Conservation (phyloP, 2,329 filamentous ascomycete species). For the Epichloe gansuensis region DNA sequence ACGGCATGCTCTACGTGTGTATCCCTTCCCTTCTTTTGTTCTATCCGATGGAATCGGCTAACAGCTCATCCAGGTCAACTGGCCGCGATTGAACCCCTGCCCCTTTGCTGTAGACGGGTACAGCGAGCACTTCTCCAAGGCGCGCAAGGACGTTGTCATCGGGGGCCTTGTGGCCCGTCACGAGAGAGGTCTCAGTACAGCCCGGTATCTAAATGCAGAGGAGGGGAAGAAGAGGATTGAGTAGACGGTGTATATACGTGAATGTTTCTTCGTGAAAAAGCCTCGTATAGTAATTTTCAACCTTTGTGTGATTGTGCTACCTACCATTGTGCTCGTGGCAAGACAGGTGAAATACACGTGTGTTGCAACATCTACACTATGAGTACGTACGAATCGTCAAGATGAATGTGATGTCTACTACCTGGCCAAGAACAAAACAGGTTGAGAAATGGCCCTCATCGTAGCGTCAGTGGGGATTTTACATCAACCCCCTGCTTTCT, state of each 20-base stretch:
- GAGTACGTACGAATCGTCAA: too few relatives aligned
- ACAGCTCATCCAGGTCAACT: slow-evolving; percentile 62
- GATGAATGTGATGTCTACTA: too few relatives aligned
- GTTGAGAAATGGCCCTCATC: too few relatives aligned
- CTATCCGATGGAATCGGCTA: background rate
- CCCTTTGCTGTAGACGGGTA: slow-evolving; percentile 80
- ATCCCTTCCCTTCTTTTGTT: background rate
- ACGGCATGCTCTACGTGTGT: slow-evolving; percentile 92
- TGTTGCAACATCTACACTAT: too few relatives aligned
- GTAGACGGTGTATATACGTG: slow-evolving; percentile 24
- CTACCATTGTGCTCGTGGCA: too few relatives aligned
- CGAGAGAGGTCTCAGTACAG: slow-evolving; percentile 72
- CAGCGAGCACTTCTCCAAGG: slow-evolving; percentile 71
- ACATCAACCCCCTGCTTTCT: too few relatives aligned
- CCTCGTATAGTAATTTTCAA: too few relatives aligned
- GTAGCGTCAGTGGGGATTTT: too few relatives aligned
- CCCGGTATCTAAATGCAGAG: slow-evolving; percentile 72
- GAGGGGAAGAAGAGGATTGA: slow-evolving; percentile 99
- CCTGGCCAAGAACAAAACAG: too few relatives aligned
- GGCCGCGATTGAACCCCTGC: slow-evolving; percentile 89
- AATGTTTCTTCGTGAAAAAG: too few relatives aligned
- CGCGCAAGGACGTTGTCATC: slow-evolving; percentile 68
- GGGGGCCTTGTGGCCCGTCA: slow-evolving; percentile 57
- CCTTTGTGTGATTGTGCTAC: too few relatives aligned
- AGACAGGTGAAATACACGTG: too few relatives aligned